Conservation (phyloP, 352 stramenopile species). For the Saprolegnia parasitica region DNA sequence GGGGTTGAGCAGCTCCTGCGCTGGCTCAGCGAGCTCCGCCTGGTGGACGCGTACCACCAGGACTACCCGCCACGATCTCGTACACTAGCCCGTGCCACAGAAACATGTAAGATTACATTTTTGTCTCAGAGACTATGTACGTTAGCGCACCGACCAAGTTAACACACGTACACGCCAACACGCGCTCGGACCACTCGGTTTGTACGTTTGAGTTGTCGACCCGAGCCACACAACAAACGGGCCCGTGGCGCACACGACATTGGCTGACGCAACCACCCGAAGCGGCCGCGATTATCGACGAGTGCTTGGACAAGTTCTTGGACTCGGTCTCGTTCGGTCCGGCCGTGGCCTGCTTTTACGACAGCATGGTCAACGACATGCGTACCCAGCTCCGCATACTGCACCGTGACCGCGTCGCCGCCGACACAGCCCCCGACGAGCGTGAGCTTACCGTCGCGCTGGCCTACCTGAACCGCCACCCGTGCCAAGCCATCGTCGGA, state of each 20-base stretch:
- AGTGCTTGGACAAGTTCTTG: too few relatives aligned
- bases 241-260: not conserved
- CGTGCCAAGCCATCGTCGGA: too few relatives aligned
- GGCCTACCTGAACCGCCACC: too few relatives aligned
- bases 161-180: not conserved
- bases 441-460: too few relatives aligned
- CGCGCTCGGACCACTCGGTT: not conserved
- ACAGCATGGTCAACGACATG: too few relatives aligned
- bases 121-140: not conserved
- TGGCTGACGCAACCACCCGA: not conserved
- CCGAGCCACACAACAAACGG: not conserved
- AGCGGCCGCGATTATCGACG: not conserved
- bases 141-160: not conserved
- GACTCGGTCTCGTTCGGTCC: too few relatives aligned
- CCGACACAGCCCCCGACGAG: too few relatives aligned
- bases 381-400: too few relatives aligned
- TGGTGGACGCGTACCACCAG: not conserved
- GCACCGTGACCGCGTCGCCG: too few relatives aligned
- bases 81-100: not conserved
- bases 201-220: not conserved
- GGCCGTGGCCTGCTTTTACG: too few relatives aligned
- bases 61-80: not conserved
- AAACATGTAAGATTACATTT: not conserved
- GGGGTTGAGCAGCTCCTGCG: not conserved
- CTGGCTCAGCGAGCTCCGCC: not conserved